Percentiles rank a stretch among this genome's conserved stretches.
These are phyloP conservation scores for Teratosphaeria gauchensis DNA, from an alignment of 2,329 filamentous ascomycete species.

Conservation along the genomic window DNA sequence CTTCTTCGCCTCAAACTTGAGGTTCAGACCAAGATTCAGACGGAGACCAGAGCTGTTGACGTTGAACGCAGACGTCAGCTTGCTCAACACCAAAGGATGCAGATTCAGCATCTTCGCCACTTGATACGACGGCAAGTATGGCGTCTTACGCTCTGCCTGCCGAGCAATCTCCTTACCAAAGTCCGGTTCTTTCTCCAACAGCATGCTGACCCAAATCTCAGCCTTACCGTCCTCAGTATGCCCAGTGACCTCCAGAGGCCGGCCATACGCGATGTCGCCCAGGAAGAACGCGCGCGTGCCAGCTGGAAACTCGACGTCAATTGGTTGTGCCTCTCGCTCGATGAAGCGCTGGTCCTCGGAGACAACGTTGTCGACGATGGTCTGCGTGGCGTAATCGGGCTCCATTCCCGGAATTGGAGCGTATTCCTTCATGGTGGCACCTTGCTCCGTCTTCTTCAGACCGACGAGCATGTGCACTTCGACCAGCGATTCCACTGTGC, in stretches of 20 bases:
- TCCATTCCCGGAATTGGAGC: constrained; percentile 76
- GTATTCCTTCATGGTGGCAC: constrained; percentile 88
- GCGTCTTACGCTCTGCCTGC: constrained; percentile 58
- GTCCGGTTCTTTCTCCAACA: constrained; percentile 65
- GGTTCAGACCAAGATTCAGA: constrained; percentile 83
- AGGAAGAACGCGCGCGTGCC: constrained; percentile 83
- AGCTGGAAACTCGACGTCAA: constrained; percentile 83
- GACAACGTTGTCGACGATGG: constrained; percentile 78
- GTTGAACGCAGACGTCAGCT: constrained; percentile 89
- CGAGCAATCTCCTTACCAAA: constrained; percentile 68
- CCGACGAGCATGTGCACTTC: constrained; percentile 93
- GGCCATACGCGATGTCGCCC: constrained; percentile 84
- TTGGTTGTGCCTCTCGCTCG: constrained; percentile 74
- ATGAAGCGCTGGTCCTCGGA: constrained; percentile 91
- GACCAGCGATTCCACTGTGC: constrained; percentile 76
- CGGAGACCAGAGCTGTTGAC: constrained; percentile 73
- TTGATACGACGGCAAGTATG: constrained; percentile 79
- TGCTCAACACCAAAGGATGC: constrained; percentile 81
- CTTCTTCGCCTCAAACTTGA: constrained; percentile 95
- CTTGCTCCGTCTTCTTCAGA: constrained; percentile 78
- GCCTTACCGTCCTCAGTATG: constrained; percentile 62
- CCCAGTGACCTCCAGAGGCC: constrained; percentile 71
- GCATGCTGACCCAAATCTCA: constrained; percentile 65
- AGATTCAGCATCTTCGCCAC: constrained; percentile 74
- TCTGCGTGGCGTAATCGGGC: constrained; percentile 82